phyloP scores from a whole-genome alignment of 2,329 filamentous ascomycete species.

The Colletotrichum tanaceti region DNA sequence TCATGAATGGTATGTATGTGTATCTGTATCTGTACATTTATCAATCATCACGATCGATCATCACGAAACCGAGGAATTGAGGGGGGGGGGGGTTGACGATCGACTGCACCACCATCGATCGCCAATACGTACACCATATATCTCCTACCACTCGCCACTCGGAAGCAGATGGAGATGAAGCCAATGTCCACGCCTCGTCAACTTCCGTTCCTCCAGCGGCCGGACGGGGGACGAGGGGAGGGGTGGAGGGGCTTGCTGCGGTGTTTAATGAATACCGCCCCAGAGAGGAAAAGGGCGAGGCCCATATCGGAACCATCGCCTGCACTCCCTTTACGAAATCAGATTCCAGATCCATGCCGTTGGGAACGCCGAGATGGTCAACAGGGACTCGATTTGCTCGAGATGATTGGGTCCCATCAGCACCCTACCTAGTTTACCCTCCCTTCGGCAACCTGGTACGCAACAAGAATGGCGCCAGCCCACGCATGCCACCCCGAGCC shows the following conservation, averaged over 20 bases:
- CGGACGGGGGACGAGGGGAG: background rate
- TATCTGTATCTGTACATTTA: no score
- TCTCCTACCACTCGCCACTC: background rate
- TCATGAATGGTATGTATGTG: no score
- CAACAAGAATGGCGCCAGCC: slow-evolving; percentile 29
- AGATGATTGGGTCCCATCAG: slow-evolving; percentile 18
- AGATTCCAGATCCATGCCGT: slow-evolving; percentile 37
- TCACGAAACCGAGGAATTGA: no score
- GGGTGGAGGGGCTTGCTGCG: background rate
- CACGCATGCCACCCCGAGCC: slow-evolving; percentile 14
- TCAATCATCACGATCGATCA: no score
- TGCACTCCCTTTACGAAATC: slow-evolving; percentile 32
- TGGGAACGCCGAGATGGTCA: slow-evolving; percentile 35
- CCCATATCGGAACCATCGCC: slow-evolving; percentile 36
- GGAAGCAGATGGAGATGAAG: background rate
- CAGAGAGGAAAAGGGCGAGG: slow-evolving; percentile 16
- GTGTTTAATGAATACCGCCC: slow-evolving; percentile 18
- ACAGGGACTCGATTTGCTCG: slow-evolving; percentile 8
- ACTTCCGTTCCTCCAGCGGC: slow-evolving; percentile 20
- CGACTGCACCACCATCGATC: slow-evolving; percentile 11
- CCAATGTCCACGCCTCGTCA: slow-evolving; percentile 9
- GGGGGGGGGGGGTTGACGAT: slow-evolving; percentile 5
- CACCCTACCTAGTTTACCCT: no score
- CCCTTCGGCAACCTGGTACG: slow-evolving; percentile 9
- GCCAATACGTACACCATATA: background rate